Evolutionary conservation across 805 yeast species (phyloP).

Genomic region (Myxozyma melibiosi): DNA sequence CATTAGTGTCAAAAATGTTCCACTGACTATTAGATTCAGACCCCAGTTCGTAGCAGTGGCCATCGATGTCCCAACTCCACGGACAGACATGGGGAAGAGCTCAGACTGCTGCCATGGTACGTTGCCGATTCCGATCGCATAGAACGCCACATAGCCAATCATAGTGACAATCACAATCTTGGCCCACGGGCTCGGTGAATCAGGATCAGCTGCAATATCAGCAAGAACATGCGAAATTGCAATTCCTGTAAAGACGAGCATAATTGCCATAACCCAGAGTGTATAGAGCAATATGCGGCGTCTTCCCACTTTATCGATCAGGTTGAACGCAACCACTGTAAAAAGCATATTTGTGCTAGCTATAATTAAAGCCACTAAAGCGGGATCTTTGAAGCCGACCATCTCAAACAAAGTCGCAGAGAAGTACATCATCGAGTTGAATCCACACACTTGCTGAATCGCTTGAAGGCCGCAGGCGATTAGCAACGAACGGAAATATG

Average conservation of each 20-base stretch:
- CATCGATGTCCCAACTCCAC: conserved; percentile 88
- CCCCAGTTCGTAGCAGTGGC: conserved; percentile 96
- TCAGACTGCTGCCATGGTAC: conserved; percentile 99
- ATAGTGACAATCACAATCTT: conserved; percentile 79
- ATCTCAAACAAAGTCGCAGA: conserved; percentile 89
- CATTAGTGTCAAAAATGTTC: conserved; percentile 92
- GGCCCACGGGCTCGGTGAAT: conserved; percentile 61
- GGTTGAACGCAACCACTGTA: conserved; percentile 80
- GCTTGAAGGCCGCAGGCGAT: conserved; percentile 94
- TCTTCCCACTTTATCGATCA: conserved; percentile 87
- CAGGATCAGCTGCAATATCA: conserved; percentile 53
- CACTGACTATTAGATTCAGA: conserved; percentile 85
- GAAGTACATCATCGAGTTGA: conserved; percentile 94
- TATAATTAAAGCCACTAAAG: conserved; percentile 91
- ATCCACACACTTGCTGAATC: conserved; percentile 94
- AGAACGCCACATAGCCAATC: conserved; percentile 84
- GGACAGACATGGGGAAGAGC: conserved; percentile 87
- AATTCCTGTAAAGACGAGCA: conserved; percentile 80
- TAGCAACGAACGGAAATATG: conserved; percentile 84
- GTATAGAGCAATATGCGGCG: conserved; percentile 76
- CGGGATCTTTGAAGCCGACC: conserved; percentile 83
- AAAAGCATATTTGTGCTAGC: conserved; percentile 93
- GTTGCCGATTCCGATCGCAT: conserved; percentile 94
- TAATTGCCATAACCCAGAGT: conserved; percentile 78
- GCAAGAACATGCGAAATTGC: conserved; percentile 85